Conservation (phyloP, 768 basidiomycete species). For the Tricholoma flavovirens region DNA sequence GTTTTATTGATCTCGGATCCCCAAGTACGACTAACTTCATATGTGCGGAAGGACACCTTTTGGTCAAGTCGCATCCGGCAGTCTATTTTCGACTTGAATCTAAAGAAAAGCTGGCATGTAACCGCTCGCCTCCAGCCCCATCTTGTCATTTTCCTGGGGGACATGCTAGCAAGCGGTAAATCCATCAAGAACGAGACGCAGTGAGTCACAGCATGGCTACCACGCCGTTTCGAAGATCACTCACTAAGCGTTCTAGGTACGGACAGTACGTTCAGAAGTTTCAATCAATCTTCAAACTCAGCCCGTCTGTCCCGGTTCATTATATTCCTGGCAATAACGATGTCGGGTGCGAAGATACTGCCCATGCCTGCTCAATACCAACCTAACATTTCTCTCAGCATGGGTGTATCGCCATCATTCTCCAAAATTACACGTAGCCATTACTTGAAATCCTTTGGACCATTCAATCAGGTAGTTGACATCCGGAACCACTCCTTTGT, state of each 20-base stretch:
- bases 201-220: slow-evolving; percentile 21
- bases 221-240: neutral
- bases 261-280: slow-evolving; percentile 54
- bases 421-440: slow-evolving; percentile 51
- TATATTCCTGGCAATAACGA: slow-evolving; percentile 82
- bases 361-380: neutral
- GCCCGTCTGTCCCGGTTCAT: slow-evolving; percentile 37
- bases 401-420: slow-evolving; percentile 48
- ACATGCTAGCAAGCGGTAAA: slow-evolving; percentile 66
- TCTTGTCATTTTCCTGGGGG: slow-evolving; percentile 69
- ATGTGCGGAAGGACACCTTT: slow-evolving; percentile 31
- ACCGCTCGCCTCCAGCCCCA: slow-evolving; percentile 52
- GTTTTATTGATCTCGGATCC: slow-evolving; percentile 68
- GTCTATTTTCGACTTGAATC: slow-evolving; percentile 47
- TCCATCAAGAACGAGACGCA: slow-evolving; percentile 40
- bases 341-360: slow-evolving; percentile 42
- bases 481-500: slow-evolving; percentile 69
- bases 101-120: slow-evolving; percentile 69
- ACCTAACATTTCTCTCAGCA: slow-evolving; percentile 25
- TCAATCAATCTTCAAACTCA: slow-evolving; percentile 49
- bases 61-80: slow-evolving; percentile 39
- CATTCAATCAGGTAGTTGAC: slow-evolving; percentile 54
- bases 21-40: slow-evolving; percentile 45
- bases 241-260: slow-evolving; percentile 41
- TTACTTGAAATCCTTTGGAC: slow-evolving; percentile 61